Evolutionary conservation across 306 rosid species (phyloP).

Genomic region (barrel medic (Medicago truncatula)): DNA sequence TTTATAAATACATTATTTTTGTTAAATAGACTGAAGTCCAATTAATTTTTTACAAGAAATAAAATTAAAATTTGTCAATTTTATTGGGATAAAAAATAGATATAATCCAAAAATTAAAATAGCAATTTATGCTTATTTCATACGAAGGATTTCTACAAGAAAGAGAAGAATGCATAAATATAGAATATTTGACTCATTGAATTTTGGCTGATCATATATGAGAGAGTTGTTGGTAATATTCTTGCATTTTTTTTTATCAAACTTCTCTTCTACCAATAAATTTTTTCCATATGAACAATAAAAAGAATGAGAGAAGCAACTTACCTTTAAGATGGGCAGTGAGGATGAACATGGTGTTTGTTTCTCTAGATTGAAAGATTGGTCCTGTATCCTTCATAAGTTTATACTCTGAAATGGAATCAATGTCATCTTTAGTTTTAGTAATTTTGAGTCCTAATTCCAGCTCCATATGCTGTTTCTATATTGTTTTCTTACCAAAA

Average conservation of each 20-base stretch:
- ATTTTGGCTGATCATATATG: no score
- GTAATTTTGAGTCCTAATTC: constrained; percentile 78
- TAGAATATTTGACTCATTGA: no score
- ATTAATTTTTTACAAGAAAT: neutral
- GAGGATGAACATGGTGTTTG: constrained; percentile 66
- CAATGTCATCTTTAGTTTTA: constrained; percentile 50
- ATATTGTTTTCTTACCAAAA: constrained; percentile 27
- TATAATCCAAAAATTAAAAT: neutral
- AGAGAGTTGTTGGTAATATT: no score
- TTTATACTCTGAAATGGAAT: constrained; percentile 52
- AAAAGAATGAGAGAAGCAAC: neutral
- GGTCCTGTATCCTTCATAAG: constrained; percentile 57
- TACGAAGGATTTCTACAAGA: no score
- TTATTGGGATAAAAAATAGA: neutral
- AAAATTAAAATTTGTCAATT: no score
- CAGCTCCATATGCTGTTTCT: constrained; percentile 59
- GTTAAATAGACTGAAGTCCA: neutral
- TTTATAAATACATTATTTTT: no score
- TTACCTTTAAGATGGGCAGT: constrained; percentile 72
- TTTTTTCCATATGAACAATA: no score
- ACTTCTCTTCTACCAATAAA: no score
- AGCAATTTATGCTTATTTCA: no score
- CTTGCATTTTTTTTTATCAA: no score
- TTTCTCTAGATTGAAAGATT: constrained; percentile 60
- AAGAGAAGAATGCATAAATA: no score